Conservation (phyloP, 345 rosid species). For the Corymbia maculata region DNA sequence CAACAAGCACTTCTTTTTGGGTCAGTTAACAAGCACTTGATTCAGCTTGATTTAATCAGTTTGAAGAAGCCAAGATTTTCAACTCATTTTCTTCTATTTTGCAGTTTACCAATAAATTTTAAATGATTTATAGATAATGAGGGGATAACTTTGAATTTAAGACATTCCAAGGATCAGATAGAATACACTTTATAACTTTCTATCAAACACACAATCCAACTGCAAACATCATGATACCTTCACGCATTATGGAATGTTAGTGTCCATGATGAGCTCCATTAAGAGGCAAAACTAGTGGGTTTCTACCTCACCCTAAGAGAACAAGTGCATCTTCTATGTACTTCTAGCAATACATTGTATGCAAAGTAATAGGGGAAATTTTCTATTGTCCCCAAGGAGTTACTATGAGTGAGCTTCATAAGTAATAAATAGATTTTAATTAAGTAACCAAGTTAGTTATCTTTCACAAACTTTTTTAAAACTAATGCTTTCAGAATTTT, state of each 20-base stretch:
- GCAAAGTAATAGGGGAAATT: not conserved
- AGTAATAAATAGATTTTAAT: not conserved
- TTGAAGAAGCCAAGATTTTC: not conserved
- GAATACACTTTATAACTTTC: not conserved
- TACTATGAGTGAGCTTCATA: not conserved
- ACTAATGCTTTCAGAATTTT: not conserved
- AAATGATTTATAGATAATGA: not conserved
- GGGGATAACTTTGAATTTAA: not conserved
- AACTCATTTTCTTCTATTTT: not conserved
- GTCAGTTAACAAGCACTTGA: not conserved
- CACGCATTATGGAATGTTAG: not conserved
- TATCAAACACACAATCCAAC: not conserved
- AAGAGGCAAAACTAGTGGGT: not conserved
- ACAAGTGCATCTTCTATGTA: not conserved
- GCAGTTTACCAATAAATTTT: not conserved
- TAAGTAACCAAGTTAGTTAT: not conserved
- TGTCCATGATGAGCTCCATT: not conserved
- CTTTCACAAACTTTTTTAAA: not conserved
- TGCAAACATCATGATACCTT: not conserved
- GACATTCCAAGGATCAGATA: not conserved
- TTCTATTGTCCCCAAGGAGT: not conserved
- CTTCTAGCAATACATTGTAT: not conserved
- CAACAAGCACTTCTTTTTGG: not conserved
- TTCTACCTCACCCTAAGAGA: not conserved
- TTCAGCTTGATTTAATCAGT: not conserved